A percentile compares a stretch with the other conserved stretches of the same genome.
Conservation (phyloP, 1,139 yeast genomes). For the Pichia sp. region DNA sequence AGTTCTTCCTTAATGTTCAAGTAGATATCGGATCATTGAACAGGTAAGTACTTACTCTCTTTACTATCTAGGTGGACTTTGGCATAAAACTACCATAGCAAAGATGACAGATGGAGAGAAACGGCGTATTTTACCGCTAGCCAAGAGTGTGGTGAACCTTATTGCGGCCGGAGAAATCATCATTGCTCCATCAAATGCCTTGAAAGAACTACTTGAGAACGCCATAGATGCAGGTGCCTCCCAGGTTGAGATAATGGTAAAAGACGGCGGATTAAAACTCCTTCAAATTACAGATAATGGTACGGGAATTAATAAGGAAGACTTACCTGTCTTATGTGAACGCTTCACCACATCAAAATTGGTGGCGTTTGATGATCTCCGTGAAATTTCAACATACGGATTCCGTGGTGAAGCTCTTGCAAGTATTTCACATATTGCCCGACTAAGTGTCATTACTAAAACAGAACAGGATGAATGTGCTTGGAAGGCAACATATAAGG, state of each 20-base stretch:
- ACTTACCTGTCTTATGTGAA: constrained; percentile 47
- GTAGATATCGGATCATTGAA: no score
- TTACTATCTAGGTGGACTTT: background rate
- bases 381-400: constrained; percentile 50
- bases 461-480: constrained; percentile 61
- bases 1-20: no score
- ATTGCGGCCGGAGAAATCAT: constrained; percentile 98
- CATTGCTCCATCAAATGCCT: constrained; percentile 80
- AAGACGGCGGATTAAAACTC: constrained; percentile 52
- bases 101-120: constrained; percentile 5
- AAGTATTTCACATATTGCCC: constrained; percentile 55
- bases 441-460: constrained; percentile 76
- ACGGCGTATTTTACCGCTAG: constrained; percentile 41
- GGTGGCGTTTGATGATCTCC: constrained; percentile 45
- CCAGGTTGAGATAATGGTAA: constrained; percentile 45
- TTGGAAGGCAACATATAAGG: constrained; percentile 56
- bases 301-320: constrained; percentile 43
- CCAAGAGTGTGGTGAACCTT: constrained; percentile 68
- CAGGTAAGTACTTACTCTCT: no score
- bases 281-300: constrained; percentile 55
- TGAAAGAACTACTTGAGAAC: constrained; percentile 54
- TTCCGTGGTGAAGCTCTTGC: constrained; percentile 61
- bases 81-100: background rate
- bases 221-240: constrained; percentile 50
- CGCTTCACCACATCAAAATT: constrained; percentile 56